phyloP scores from a whole-genome alignment of 768 basidiomycete genomes.

The Obba rivulosa region DNA sequence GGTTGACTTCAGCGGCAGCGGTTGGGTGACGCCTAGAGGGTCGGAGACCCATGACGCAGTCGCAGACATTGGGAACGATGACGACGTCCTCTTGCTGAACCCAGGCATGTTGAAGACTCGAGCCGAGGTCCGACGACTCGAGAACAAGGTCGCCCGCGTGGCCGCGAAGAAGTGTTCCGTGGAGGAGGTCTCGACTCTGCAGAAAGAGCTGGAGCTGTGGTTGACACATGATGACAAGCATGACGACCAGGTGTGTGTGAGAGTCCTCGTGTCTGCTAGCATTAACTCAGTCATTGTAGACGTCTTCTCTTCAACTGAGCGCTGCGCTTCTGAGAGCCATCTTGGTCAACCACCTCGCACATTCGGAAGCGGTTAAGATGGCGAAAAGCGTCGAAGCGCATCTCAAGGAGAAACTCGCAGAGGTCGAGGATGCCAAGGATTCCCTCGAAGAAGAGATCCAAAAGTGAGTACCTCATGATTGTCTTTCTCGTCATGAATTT shows the following conservation, averaged over 20 bases:
- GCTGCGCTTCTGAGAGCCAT: constrained; percentile 78
- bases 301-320: constrained; percentile 67
- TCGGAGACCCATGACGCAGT: constrained; percentile 40
- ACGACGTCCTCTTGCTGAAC: constrained; percentile 21
- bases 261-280: constrained; percentile 10
- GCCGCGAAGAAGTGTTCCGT: constrained; percentile 85
- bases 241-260: constrained; percentile 57
- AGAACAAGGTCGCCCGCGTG: constrained; percentile 73
- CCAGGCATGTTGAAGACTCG: constrained; percentile 26
- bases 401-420: constrained; percentile 62
- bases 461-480: constrained; percentile 44
- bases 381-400: constrained; percentile 58
- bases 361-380: constrained; percentile 68
- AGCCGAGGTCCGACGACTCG: constrained; percentile 59
- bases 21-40: constrained; percentile 61
- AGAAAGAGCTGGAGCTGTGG: constrained; percentile 78
- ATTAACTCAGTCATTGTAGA: constrained; percentile 30
- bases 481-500: constrained; percentile 1
- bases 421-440: constrained; percentile 48
- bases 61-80: constrained; percentile 27
- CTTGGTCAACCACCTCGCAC: constrained; percentile 75
- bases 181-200: constrained; percentile 74
- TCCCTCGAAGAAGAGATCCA: constrained; percentile 68
- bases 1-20: constrained; percentile 60
- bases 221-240: constrained; percentile 52